These are phyloP conservation scores for Macrocybe sp. DNA, from an alignment of 1,284 basidiomycete species.

Conservation along the genomic window DNA sequence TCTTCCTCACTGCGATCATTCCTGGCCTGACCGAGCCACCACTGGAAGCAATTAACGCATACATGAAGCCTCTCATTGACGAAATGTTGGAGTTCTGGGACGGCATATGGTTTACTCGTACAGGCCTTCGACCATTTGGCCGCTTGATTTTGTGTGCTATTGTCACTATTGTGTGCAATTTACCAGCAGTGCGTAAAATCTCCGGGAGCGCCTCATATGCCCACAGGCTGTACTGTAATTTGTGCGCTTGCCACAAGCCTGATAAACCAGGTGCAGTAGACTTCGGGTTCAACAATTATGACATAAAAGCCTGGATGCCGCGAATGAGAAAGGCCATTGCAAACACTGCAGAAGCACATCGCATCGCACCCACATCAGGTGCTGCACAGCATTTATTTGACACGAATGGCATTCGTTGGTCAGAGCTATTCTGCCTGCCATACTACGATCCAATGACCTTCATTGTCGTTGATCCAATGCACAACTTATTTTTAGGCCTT, in stretches of 20 bases:
- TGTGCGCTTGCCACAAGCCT: conserved; percentile 15
- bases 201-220: conserved; percentile 16
- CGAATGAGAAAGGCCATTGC: conserved; percentile 12
- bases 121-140: conserved; percentile 19
- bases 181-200: conserved; percentile 25
- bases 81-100: conserved; percentile 25
- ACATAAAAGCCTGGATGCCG: conserved; percentile 19
- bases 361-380: background rate
- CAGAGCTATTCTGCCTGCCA: conserved; percentile 28
- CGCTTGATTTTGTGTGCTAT: conserved; percentile 21
- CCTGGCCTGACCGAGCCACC: conserved; percentile 32
- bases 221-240: conserved; percentile 26
- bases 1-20: conserved; percentile 24
- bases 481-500: conserved; percentile 25
- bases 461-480: conserved; percentile 34
- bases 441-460: conserved; percentile 32
- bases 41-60: conserved; percentile 27
- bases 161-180: conserved; percentile 22
- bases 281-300: conserved; percentile 18
- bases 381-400: conserved; percentile 8
- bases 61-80: conserved; percentile 28
- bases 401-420: conserved; percentile 24
- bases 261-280: conserved; percentile 13
- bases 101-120: conserved; percentile 19
- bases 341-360: conserved; percentile 15